Conservation (phyloP, 1,139 yeast genomes). For the Debaryomyces robertsiae region DNA sequence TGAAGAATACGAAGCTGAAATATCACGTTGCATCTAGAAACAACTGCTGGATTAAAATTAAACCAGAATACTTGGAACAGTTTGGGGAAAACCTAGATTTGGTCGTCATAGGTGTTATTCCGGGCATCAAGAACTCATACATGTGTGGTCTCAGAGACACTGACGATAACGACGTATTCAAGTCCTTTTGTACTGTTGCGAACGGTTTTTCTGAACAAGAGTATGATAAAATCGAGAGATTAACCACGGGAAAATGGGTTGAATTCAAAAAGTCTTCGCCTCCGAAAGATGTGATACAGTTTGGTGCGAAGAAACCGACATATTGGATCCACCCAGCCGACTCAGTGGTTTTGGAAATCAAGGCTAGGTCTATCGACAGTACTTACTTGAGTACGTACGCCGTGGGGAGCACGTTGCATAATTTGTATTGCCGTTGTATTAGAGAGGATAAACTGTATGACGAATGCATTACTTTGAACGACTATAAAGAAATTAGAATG, state of each 20-base stretch:
- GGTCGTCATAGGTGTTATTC: slow-evolving; percentile 73
- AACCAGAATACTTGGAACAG: slow-evolving; percentile 86
- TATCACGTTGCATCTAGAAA: slow-evolving; percentile 65
- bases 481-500: slow-evolving; percentile 45
- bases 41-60: slow-evolving; percentile 78
- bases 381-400: slow-evolving; percentile 53
- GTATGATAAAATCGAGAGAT: slow-evolving; percentile 56
- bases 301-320: slow-evolving; percentile 66
- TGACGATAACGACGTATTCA: slow-evolving; percentile 30
- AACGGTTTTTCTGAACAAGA: slow-evolving; percentile 78
- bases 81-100: slow-evolving; percentile 87
- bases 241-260: slow-evolving; percentile 66
- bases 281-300: slow-evolving; percentile 47
- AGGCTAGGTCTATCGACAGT: slow-evolving; percentile 72
- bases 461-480: slow-evolving; percentile 59
- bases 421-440: slow-evolving; percentile 70
- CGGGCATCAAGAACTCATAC: slow-evolving; percentile 73
- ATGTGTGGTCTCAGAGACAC: slow-evolving; percentile 66
- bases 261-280: slow-evolving; percentile 40
- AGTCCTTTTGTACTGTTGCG: slow-evolving; percentile 78
- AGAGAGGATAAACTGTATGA: slow-evolving; percentile 67
- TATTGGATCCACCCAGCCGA: slow-evolving; percentile 80
- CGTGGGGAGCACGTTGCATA: slow-evolving; percentile 70
- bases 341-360: slow-evolving; percentile 80
- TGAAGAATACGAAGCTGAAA: slow-evolving; percentile 63